These are phyloP conservation scores for Solanum clarkiae DNA, from an alignment of 257 asterid genomes.

Conservation along the genomic window DNA sequence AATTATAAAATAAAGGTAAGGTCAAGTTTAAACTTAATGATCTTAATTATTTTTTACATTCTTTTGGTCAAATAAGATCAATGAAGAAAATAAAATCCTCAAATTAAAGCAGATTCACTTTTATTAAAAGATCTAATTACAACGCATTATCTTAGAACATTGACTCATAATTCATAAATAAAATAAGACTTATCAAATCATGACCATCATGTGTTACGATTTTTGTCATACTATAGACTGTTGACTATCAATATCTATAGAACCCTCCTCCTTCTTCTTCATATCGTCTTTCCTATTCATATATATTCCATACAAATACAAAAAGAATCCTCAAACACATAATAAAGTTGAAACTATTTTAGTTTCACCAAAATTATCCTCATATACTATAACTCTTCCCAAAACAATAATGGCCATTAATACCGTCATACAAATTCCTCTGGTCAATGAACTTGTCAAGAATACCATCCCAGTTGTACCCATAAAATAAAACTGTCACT, in stretches of 20 bases:
- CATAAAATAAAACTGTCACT: conserved; percentile 62
- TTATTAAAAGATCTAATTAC: neutral
- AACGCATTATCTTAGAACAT: neutral
- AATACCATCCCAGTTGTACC: conserved; percentile 73
- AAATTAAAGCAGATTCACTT: neutral
- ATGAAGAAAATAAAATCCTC: neutral
- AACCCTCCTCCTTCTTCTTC: neutral
- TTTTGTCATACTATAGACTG: neutral
- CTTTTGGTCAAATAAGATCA: neutral
- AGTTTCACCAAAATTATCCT: too few species aligned
- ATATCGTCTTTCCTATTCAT: neutral
- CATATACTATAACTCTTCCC: conserved; percentile 37
- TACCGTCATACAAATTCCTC: conserved; percentile 71
- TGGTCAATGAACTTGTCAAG: conserved; percentile 52
- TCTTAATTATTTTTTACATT: neutral
- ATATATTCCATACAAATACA: conserved; percentile 46
- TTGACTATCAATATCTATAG: neutral
- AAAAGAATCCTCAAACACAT: conserved; percentile 59
- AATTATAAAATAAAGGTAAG: neutral
- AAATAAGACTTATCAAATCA: neutral
- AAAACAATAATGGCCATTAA: conserved; percentile 34
- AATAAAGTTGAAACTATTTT: conserved; percentile 18
- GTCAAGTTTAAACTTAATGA: neutral
- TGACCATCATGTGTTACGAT: neutral
- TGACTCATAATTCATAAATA: neutral